These are phyloP conservation scores for Skeletonema menzelii DNA, from an alignment of 108 stramenopile species.

Conservation along the genomic window DNA sequence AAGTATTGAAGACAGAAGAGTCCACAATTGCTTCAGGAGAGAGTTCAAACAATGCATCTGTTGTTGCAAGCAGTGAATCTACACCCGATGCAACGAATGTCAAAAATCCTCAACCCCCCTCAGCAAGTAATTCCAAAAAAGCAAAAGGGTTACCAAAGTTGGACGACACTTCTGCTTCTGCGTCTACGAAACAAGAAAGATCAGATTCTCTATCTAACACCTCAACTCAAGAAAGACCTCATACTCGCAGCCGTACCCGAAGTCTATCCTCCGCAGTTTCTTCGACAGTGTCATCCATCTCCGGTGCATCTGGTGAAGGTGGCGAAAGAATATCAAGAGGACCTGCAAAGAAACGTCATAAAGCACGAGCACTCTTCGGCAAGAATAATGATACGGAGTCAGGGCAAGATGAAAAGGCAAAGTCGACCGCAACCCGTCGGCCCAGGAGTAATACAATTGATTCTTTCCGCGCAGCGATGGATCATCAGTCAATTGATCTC, in stretches of 20 bases:
- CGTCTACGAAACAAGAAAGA: background rate
- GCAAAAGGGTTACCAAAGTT: background rate
- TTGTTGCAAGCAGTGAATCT: background rate
- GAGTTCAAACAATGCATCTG: background rate
- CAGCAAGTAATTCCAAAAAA: background rate
- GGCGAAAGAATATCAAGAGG: conserved; percentile 14
- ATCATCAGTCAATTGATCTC: conserved; percentile 13
- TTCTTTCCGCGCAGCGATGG: conserved; percentile 47
- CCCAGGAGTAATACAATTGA: conserved; percentile 45
- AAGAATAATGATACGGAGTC: background rate
- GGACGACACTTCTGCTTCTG: background rate
- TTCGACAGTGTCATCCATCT: conserved; percentile 10
- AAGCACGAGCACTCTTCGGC: conserved; percentile 13
- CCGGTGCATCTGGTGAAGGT: conserved; percentile 24
- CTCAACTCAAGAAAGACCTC: background rate
- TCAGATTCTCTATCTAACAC: background rate
- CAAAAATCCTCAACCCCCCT: background rate
- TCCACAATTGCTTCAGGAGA: background rate
- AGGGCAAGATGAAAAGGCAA: background rate
- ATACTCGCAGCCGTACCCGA: conserved; percentile 25
- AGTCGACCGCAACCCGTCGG: conserved; percentile 2
- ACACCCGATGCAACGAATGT: conserved; percentile 1
- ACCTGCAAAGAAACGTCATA: conserved; percentile 38
- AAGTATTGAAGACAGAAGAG: background rate
- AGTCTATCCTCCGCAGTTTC: conserved; percentile 37